Evolutionary conservation across 331 rosid species (phyloP).

Genomic region (Cydonia oblonga): DNA sequence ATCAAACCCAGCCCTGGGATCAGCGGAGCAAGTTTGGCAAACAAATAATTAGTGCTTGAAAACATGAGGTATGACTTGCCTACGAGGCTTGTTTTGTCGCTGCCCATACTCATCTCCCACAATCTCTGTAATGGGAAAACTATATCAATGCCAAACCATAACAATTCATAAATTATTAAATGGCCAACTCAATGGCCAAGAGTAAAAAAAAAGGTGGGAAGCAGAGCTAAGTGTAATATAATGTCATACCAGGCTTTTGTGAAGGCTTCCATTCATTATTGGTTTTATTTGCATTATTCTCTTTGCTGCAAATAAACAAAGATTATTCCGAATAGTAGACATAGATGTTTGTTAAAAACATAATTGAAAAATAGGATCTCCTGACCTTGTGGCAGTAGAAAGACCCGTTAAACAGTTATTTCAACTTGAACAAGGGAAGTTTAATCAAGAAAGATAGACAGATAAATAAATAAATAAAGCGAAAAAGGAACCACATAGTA

Average conservation of each 20-base stretch:
- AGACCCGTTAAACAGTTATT: background rate
- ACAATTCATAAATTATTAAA: background rate
- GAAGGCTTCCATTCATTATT: slow-evolving; percentile 61
- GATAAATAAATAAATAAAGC: background rate
- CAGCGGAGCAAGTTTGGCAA: background rate
- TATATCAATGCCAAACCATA: background rate
- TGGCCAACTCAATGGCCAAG: background rate
- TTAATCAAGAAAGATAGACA: background rate
- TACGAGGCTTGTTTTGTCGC: slow-evolving; percentile 80
- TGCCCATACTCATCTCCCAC: slow-evolving; percentile 74
- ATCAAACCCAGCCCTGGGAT: background rate
- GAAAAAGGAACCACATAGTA: background rate
- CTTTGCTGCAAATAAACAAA: slow-evolving; percentile 51
- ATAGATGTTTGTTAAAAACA: too few species aligned
- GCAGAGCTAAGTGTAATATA: background rate
- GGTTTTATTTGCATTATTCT: slow-evolving; percentile 37
- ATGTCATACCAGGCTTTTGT: slow-evolving; percentile 47
- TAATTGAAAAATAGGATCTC: background rate
- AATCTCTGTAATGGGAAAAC: slow-evolving; percentile 34
- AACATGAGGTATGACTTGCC: slow-evolving; percentile 34
- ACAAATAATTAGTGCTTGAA: background rate
- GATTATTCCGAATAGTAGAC: background rate
- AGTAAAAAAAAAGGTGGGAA: background rate
- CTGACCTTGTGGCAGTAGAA: background rate
- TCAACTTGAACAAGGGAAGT: background rate